Base-by-base conservation (phyloP, 768 basidiomycete species). In the Boletus sp. region DNA sequence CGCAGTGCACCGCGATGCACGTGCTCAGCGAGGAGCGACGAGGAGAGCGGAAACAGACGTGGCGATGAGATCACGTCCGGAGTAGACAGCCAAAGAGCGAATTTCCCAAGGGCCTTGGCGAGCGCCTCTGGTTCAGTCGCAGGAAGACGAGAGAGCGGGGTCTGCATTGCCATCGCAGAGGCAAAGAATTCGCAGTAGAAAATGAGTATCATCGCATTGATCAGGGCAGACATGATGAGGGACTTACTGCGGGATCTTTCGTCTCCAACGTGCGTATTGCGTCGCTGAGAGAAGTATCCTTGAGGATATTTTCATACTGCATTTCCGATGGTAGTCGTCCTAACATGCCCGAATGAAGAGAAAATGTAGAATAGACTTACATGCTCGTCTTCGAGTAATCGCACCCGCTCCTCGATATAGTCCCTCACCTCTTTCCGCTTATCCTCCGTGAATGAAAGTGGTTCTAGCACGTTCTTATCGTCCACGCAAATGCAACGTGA, bases 41-140 rank as follows among this genome's bases (percentile, higher is more conserved):
- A 79, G 0, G 83, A 79, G 13, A 98, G 80, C 30, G 85, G 83
- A 0, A 87, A 77, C 0, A 98, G 82, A 2, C 91, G 85, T 0
- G 90, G 84, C 0, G 91, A 88, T 14, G 90, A 83, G 14, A 91
- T 81, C 14, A 93, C 86, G 59, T 91, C 90, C 27, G 84, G 77
- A 1, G 84, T 82, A 5, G 91, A 88, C 3, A 98, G 83, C 89
- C 94, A 98, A 1, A 76, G 66, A 1, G 93, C 88, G 73, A 98
- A 97, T 40, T 75, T 75, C 15, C 72, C 77, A 10, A 97, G 78
- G 0, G 90, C 77, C 7, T 70, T 60, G 46, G 86, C 79, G 38
- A 98, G 77, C 11, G 82, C 74, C 11, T 80, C 64, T 0, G 91
- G 81, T 47, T 85, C 79, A 3, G 88, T 83, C 0, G 79, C 72